These are phyloP conservation scores for Leccinum rimulosum DNA, from an alignment of 768 basidiomycete genomes.

Conservation along the genomic window DNA sequence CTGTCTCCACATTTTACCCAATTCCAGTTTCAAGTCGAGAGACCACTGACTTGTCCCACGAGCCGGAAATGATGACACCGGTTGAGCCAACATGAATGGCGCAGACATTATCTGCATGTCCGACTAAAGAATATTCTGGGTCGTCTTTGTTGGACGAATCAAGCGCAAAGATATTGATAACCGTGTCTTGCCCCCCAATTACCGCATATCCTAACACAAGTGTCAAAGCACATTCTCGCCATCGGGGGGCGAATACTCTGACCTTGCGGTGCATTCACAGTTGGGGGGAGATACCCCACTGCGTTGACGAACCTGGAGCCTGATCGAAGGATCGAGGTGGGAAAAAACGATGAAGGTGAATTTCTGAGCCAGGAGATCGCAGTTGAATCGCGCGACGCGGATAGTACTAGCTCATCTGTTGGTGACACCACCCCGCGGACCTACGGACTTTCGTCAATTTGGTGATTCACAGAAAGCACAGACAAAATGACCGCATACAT, in stretches of 20 bases:
- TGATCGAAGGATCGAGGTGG: slow-evolving; percentile 53
- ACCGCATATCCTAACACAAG: slow-evolving; percentile 68
- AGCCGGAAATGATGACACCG: slow-evolving; percentile 86
- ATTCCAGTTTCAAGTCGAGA: not conserved
- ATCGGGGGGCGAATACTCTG: slow-evolving; percentile 17
- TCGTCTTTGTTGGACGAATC: slow-evolving; percentile 55
- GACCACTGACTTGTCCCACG: slow-evolving; percentile 86
- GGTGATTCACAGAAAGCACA: not conserved
- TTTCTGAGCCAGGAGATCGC: slow-evolving; percentile 81
- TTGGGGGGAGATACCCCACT: slow-evolving; percentile 73
- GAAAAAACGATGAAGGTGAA: slow-evolving; percentile 49
- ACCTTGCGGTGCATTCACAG: slow-evolving; percentile 70
- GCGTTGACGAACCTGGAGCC: slow-evolving; percentile 81
- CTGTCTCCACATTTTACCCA: slow-evolving; percentile 40
- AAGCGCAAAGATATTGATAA: slow-evolving; percentile 81
- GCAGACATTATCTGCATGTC: slow-evolving; percentile 91
- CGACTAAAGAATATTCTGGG: slow-evolving; percentile 79
- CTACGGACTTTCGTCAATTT: slow-evolving; percentile 40
- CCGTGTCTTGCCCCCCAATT: slow-evolving; percentile 85
- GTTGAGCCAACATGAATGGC: slow-evolving; percentile 66
- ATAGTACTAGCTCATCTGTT: slow-evolving; percentile 74
- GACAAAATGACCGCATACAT: slow-evolving; percentile 47
- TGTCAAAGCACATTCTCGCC: slow-evolving; percentile 3
- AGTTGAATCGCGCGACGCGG: slow-evolving; percentile 88
- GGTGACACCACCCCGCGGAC: slow-evolving; percentile 82